A percentile compares a stretch with the other conserved stretches of the same genome.
Evolutionary conservation across 1,284 basidiomycete genomes (phyloP).

Genomic region (Porphyrellus sp.): DNA sequence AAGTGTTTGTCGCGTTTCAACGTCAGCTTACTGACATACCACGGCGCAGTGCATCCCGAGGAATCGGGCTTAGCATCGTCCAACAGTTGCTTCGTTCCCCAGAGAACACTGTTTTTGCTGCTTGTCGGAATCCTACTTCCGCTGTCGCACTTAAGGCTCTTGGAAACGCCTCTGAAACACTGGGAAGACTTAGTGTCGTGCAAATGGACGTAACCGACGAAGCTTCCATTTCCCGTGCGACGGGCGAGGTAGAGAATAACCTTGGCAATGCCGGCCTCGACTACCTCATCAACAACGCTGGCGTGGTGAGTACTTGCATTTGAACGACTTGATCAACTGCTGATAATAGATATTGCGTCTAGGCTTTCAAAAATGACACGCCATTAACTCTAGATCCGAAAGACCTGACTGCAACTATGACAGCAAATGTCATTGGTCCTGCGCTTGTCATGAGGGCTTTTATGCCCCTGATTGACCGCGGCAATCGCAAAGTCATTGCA

Average conservation of each 20-base stretch:
- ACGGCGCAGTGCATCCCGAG: conserved; percentile 26
- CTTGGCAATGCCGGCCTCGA: conserved; percentile 26
- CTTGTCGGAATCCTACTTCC: conserved; percentile 27
- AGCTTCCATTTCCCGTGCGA: conserved; percentile 22
- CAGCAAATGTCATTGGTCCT: conserved; percentile 29
- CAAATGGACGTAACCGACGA: conserved; percentile 30
- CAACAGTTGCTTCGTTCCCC: conserved; percentile 22
- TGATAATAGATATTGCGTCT: neutral
- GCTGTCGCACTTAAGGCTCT: conserved; percentile 20
- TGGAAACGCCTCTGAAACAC: neutral
- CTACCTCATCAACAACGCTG: conserved; percentile 36
- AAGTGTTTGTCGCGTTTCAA: neutral
- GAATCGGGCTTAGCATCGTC: conserved; percentile 32
- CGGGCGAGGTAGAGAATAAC: conserved; percentile 17
- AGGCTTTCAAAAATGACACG: conserved; percentile 20
- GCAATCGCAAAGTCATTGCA: conserved; percentile 25
- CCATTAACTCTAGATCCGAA: conserved; percentile 13
- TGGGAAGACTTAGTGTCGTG: conserved; percentile 25
- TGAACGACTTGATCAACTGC: neutral
- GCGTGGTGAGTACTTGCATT: conserved; percentile 20
- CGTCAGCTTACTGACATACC: neutral
- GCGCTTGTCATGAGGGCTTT: conserved; percentile 26
- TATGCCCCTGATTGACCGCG: conserved; percentile 25
- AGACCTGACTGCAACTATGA: conserved; percentile 11
- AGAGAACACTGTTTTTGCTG: conserved; percentile 29